Evolutionary conservation across 2,329 filamentous ascomycete species (phyloP).

Genomic region (Dothistroma septosporum): DNA sequence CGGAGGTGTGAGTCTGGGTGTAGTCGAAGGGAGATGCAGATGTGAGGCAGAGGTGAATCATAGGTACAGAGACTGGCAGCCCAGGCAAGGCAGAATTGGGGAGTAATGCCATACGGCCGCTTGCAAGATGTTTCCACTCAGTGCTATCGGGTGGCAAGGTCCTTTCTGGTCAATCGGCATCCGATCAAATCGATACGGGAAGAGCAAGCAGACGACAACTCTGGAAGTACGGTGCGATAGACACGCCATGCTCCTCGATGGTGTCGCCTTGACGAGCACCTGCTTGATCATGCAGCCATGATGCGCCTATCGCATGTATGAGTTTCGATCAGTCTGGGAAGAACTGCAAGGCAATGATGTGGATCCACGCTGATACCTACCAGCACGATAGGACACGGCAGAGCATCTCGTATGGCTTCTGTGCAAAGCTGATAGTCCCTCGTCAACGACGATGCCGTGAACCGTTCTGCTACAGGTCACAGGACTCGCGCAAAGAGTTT

Average conservation of each 20-base stretch:
- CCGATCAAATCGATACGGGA: no score
- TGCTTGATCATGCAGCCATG: neutral
- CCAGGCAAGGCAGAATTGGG: no score
- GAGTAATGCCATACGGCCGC: no score
- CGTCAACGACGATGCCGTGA: slow-evolving; percentile 5
- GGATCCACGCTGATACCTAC: neutral
- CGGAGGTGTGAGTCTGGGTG: neutral
- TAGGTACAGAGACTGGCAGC: no score
- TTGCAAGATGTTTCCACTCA: no score
- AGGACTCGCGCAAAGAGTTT: slow-evolving; percentile 18
- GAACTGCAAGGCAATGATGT: neutral
- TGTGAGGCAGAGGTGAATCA: no score
- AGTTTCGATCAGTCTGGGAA: neutral
- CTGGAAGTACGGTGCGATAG: no score
- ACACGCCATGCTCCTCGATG: neutral
- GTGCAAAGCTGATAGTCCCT: neutral
- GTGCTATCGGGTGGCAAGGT: no score
- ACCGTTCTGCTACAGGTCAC: slow-evolving; percentile 3
- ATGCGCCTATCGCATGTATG: neutral
- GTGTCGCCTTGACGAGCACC: neutral
- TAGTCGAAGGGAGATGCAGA: neutral
- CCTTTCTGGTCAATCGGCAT: no score
- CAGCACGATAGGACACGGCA: neutral
- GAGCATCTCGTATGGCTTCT: neutral
- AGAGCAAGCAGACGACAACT: no score